Evolutionary conservation across 2,329 filamentous ascomycete species (phyloP).

Genomic region (Basipetospora chlamydospora): DNA sequence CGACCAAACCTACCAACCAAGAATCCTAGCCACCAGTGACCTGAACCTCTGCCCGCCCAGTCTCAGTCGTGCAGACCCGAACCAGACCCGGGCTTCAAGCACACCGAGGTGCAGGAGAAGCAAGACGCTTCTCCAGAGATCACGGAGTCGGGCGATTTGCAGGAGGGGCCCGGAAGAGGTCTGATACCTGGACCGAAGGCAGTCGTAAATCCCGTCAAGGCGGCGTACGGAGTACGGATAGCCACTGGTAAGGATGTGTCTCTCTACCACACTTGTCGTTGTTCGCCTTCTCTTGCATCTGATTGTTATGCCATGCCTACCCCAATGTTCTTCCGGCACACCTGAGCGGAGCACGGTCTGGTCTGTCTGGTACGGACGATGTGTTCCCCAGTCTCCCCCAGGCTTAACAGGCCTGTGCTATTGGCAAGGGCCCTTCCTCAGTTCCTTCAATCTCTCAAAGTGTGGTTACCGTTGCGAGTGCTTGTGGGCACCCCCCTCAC

Average conservation of each 20-base stretch:
- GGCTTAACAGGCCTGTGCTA: conserved; percentile 4
- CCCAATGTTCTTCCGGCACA: too few relatives aligned
- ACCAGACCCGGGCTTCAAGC: conserved; percentile 3
- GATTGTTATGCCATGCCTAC: neutral
- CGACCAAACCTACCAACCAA: conserved; percentile 1
- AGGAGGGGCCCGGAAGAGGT: conserved; percentile 4
- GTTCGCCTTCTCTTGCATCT: neutral
- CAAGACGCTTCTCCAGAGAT: too few relatives aligned
- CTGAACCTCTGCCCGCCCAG: neutral
- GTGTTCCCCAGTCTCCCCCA: conserved; percentile 3
- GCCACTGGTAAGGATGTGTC: neutral
- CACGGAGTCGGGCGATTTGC: neutral
- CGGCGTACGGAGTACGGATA: too few relatives aligned
- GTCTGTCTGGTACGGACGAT: conserved; percentile 3
- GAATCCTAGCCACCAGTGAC: conserved; percentile 1
- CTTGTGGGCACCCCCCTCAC: neutral
- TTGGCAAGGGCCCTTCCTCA: neutral
- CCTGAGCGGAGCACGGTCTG: too few relatives aligned
- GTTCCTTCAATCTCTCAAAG: neutral
- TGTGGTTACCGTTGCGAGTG: too few relatives aligned
- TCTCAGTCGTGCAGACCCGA: conserved; percentile 6
- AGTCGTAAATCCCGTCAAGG: conserved; percentile 2
- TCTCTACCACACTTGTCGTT: neutral
- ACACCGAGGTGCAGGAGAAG: too few relatives aligned
- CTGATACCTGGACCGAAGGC: conserved; percentile 2